Conservation (phyloP, 371 early-diverging fungal genomes). For the Mucor saturninus region DNA sequence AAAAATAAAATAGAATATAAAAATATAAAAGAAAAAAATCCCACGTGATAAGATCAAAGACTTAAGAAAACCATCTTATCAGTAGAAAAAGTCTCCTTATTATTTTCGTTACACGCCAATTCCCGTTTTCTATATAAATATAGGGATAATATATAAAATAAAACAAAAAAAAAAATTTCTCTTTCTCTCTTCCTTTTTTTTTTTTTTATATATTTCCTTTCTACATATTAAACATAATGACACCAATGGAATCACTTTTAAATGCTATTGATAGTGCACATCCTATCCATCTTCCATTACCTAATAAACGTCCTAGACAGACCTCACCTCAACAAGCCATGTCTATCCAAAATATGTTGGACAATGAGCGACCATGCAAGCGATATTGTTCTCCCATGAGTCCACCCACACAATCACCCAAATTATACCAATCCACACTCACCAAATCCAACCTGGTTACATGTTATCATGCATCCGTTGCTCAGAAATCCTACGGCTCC, state of each 20-base stretch:
- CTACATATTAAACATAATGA: constrained; percentile 18
- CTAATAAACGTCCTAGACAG: constrained; percentile 16
- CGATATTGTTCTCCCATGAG: constrained; percentile 7
- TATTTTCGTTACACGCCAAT: constrained; percentile 39
- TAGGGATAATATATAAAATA: constrained; percentile 7
- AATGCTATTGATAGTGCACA: constrained; percentile 47
- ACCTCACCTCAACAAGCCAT: constrained; percentile 31
- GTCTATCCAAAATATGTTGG: constrained; percentile 50
- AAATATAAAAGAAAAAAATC: constrained; percentile 14
- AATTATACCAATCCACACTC: not conserved
- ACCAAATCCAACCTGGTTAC: constrained; percentile 42
- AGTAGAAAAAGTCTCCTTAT: constrained; percentile 31
- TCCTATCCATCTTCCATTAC: constrained; percentile 36
- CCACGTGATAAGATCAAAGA: constrained; percentile 51
- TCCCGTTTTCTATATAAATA: constrained; percentile 18
- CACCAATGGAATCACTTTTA: constrained; percentile 54
- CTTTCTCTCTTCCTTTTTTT: constrained; percentile 3
- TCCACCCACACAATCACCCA: constrained; percentile 24
- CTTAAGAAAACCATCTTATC: constrained; percentile 41
- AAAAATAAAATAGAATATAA: not conserved
- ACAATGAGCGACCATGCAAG: constrained; percentile 12
- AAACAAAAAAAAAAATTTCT: not conserved
- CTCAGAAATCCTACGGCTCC: constrained; percentile 90
- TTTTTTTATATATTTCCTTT: constrained; percentile 14
- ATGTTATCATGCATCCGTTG: constrained; percentile 73